Base-by-base conservation (phyloP, 1,284 basidiomycete species). In the Fomitiporia mediterranea region DNA sequence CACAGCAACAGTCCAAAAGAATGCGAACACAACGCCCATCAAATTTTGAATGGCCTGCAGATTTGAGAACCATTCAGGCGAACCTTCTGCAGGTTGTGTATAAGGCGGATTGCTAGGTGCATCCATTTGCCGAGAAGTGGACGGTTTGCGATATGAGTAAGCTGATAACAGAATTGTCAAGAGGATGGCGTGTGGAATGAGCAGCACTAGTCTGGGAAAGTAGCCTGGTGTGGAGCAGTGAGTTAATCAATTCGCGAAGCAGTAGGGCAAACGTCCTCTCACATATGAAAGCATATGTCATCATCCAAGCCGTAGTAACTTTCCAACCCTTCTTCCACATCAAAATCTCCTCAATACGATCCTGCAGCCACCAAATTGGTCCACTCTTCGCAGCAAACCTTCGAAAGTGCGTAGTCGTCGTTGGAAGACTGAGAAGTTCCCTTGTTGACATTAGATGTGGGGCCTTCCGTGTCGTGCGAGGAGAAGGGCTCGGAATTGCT, bases 21-120 rank as follows among this genome's bases (percentile, higher is more conserved):
- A 21, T 65, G 11, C 84, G 60, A 68, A 89, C 84, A 81, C 72
- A 4, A 76, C 72, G 27, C 89, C 89, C 88, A 91, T 90, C 21
- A 91, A 77, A 61, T 91, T 91, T 63, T 91, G 89, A 27, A 90
- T 85, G 0, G 75, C 86, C 69, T 90, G 86, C 2, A 91, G 73
- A 61, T 90, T 91, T 1, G 82, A 83, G 56, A 87, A 81, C 86
- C 86, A 91, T 54, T 86, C 83, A 0, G 81, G 74, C 9, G 79
- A 78, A 1, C 81, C 81, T 64, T 84, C 81, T 4, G 71, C 67
- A 3, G 73, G 66, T 34, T 71, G 70, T 43, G 76, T 71, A 9
- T 74, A 68, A 0, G 71, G 66, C 3, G 74, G 66, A 4, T 74
- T 69, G 0, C 69, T 68, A 2, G 71, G 61, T 2, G 64, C 62